Evolutionary conservation across 2,329 filamentous ascomycete genomes (phyloP), one percentile per base, ranked within the genome.

Genomic region (Keithomyces neogunnii): DNA sequence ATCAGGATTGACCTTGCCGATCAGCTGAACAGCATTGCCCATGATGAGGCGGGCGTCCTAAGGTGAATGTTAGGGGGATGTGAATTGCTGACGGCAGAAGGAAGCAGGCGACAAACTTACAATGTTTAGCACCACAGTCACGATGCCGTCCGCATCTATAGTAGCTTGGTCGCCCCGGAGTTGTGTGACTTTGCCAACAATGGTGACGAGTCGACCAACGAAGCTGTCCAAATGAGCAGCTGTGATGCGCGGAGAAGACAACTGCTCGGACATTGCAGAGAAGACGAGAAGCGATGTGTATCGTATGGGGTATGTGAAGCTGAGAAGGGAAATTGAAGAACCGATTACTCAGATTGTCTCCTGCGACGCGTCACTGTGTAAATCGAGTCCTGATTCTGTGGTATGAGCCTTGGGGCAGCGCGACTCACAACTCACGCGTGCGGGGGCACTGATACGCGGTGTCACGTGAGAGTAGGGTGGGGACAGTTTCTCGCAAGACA

Each of bases 171-270:
- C 88, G 58, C 91, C 91, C 48, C 85, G 84, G 29, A 97, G 76
- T 62, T 93, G 85, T 3, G 81, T 80, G 45, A 97, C 90, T 62
- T 86, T 90, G 62, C 93, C 93, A 4, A 95, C 77, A 51, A 97
- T 76, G 60, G 90, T 90, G 56, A 97, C 88, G 55, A 87, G 88
- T 57, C 81, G 79, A 58, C 77, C 76, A 58, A 84, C 76, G 72
- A 91, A 95, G 63, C 77, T 77, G 65, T 89, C 82, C 52, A 97
- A 85, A 70, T 92, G 87, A 40, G 78, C 73, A 49, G 87, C 86
- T 46, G 88, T 89, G 66, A 96, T 82, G 68, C 93, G 90, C 32
- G 93, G 92, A 47, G 89, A 81, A 30, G 77, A 76, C 53, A 74
- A 84, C 61, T 84, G 73, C 63, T 91, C 69, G 11, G 68, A 78